Evolutionary conservation across 805 yeast species (phyloP).

Genomic region (Candida sithepensis): DNA sequence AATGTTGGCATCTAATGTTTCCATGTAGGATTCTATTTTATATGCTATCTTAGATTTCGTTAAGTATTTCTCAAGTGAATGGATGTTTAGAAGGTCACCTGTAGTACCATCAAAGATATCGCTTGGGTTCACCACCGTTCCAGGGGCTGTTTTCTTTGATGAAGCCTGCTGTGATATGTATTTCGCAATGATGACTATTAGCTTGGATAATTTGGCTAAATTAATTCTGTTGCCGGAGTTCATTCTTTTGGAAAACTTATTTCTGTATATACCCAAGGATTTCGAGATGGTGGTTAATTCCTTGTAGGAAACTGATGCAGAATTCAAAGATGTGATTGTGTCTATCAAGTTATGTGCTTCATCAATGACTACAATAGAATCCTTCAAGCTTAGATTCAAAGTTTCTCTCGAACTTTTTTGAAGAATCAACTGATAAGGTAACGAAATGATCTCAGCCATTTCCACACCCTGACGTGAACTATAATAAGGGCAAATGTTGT

Average conservation of each 20-base stretch:
- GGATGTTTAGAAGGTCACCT: constrained; percentile 69
- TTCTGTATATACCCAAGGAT: constrained; percentile 53
- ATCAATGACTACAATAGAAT: constrained; percentile 75
- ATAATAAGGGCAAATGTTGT: constrained; percentile 78
- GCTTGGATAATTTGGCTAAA: constrained; percentile 56
- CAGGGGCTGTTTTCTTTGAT: constrained; percentile 39
- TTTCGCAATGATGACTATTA: constrained; percentile 47
- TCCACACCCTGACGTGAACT: constrained; percentile 56
- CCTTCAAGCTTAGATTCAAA: constrained; percentile 54
- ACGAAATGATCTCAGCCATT: constrained; percentile 68
- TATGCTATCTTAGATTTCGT: constrained; percentile 71
- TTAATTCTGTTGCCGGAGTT: constrained; percentile 71
- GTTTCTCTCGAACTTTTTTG: constrained; percentile 58
- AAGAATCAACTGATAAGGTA: constrained; percentile 80
- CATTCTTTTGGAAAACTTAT: constrained; percentile 59
- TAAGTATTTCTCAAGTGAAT: constrained; percentile 62
- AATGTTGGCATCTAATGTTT: constrained; percentile 16
- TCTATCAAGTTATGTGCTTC: constrained; percentile 91
- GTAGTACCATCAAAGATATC: constrained; percentile 58
- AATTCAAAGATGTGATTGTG: constrained; percentile 65
- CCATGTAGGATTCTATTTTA: constrained; percentile 73
- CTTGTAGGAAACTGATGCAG: constrained; percentile 48
- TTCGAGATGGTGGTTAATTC: constrained; percentile 45
- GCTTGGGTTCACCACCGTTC: constrained; percentile 46
- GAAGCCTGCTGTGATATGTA: constrained; percentile 38